phyloP scores from a whole-genome alignment of 352 stramenopile species.

The Plasmopara muralis region DNA sequence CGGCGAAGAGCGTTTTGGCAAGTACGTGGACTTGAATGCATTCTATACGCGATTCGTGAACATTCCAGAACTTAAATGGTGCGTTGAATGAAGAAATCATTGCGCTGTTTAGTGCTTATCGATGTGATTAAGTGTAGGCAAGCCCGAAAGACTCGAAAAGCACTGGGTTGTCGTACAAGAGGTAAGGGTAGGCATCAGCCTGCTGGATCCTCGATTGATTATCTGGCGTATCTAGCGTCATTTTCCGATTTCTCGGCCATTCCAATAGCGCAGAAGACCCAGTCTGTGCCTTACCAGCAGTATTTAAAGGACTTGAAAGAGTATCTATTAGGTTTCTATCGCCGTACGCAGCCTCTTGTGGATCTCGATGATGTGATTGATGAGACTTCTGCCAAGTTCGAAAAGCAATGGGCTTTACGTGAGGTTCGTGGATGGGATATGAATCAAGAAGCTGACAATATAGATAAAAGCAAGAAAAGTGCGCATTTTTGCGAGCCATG shows the following conservation, averaged over 20 bases:
- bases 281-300: constrained; percentile 45
- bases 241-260: constrained; percentile 67
- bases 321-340: constrained; percentile 85
- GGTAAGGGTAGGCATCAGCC: constrained; percentile 14
- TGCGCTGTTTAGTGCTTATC: neutral
- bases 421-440: constrained; percentile 54
- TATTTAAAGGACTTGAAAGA: constrained; percentile 71
- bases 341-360: constrained; percentile 82
- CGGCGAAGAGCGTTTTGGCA: constrained; percentile 84
- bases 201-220: constrained; percentile 37
- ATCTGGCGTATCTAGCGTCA: constrained; percentile 60
- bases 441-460: constrained; percentile 4
- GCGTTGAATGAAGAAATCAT: neutral
- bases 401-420: constrained; percentile 71
- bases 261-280: constrained; percentile 47
- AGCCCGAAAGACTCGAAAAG: constrained; percentile 26
- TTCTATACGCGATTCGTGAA: constrained; percentile 81
- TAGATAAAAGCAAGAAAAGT: constrained; percentile 6
- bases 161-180: constrained; percentile 13
- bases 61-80: constrained; percentile 51
- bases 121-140: constrained; percentile 17
- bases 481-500: constrained; percentile 56
- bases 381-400: constrained; percentile 75
- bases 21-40: constrained; percentile 87
- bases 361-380: constrained; percentile 81